Base-by-base conservation (phyloP, 345 rosid genomes). In the Trapa bicornis region DNA sequence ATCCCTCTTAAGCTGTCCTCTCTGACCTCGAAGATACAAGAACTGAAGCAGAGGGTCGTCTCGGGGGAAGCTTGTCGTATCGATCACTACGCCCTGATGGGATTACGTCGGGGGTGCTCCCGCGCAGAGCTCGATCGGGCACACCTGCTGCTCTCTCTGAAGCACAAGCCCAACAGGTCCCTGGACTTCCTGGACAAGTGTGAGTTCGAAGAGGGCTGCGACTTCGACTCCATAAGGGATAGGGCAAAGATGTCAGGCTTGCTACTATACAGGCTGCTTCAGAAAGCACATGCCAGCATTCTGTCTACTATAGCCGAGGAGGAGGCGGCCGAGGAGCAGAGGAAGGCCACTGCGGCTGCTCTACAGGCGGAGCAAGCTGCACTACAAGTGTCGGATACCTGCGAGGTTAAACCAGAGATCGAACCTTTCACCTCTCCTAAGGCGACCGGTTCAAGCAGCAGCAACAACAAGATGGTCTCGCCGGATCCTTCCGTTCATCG, bases 311-410 rank as follows among this genome's bases (percentile, higher is more conserved):
- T 78, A 7, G 50, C 61, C 41, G 86, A 84, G n/a, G 98, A 93
- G 64, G 90, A 81, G 70, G 87, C 78, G 0, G 80, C 81, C 0
- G 92, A 89, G 77, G 84, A 83, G 45, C 83, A 78, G 72, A 81
- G 85, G 68, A 89, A 82, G 86, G 79, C 76, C 47, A 75, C 35
- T 32, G 73, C 83, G 35, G 77, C 82, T 61, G 78, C 83, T 61
- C 61, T 80, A 37, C 80, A 76, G 74, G 80, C 79, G 29, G 85
- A 77, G 11, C 91, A 80, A 47, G 74, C 77, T 68, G 76, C 85
- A 37, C 67, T 81, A 47, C 86, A 81, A 67, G 74, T 56, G 16
- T 85, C 82, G 45, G 70, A 75, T 62, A 61, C 71, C 67, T 84
- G 70, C 16, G 65, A 68, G 65, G 16, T 62, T 39, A 72, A 75